Conservation (phyloP, 1,284 basidiomycete species). For the Naganishia sp. region DNA sequence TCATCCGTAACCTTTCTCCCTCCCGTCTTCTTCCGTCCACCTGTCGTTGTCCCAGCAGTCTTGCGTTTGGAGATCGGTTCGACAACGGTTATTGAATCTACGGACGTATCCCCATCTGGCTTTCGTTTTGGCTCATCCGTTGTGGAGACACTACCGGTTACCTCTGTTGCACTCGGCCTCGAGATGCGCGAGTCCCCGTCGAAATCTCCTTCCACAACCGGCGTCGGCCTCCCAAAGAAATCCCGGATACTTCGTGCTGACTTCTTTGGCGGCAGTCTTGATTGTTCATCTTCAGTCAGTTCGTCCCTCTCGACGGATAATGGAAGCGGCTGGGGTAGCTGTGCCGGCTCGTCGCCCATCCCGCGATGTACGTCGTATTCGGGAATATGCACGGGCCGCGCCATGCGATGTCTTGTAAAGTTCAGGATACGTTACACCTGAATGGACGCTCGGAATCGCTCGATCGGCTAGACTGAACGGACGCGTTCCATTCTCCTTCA, state of each 20-base stretch:
- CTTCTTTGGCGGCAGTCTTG: background rate
- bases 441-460: background rate
- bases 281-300: background rate
- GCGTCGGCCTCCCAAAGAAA: conserved; percentile 12
- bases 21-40: conserved; percentile 15
- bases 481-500: background rate
- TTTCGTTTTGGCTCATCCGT: too few species aligned
- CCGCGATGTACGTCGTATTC: background rate
- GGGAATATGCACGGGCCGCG: too few species aligned
- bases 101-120: conserved; percentile 11
- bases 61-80: conserved; percentile 14
- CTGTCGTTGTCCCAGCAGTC: background rate
- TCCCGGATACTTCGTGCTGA: background rate
- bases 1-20: conserved; percentile 29
- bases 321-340: background rate
- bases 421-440: too few species aligned
- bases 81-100: conserved; percentile 6
- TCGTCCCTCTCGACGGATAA: background rate
- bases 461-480: background rate
- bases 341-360: conserved; percentile 2
- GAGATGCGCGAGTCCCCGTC: conserved; percentile 7
- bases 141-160: too few species aligned
- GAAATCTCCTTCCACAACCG: background rate
- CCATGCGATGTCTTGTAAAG: background rate
- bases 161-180: background rate